Base-by-base conservation (phyloP, 1,139 yeast genomes). In the Pichia sp. region DNA sequence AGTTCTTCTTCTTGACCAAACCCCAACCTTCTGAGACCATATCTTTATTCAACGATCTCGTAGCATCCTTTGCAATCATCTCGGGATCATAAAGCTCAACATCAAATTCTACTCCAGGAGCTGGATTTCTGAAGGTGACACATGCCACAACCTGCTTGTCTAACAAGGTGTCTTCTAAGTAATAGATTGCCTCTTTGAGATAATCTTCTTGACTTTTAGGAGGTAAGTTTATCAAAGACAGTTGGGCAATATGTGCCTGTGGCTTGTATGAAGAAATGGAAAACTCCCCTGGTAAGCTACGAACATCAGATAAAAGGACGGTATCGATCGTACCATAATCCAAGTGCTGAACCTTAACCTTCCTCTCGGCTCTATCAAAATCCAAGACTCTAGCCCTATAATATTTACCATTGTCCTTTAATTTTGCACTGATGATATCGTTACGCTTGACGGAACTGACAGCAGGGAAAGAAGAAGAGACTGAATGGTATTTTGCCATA, bases 11-110 rank as follows among this genome's bases (percentile, higher is more conserved):
- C 39, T 72, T 72, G 29, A 81, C 80, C 38, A 78, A 65, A 3
- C 75, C 91, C 64, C 71, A 74, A 17, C 93, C 94, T 36, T 72
- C 72, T 42, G 65, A 59, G 21, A 82, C 76, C 49, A 83, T 58
- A 38, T 74, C 72, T 46, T 67, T 67, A 60, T 82, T 83, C 47
- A 83, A 66, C 27, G 86, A 73, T 56, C 76, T 79, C 13, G 65
- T 59, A 6, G 80, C 65, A 39, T 79, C 78, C 41, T 61, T 63
- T 3, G 50, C 20, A 20, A 83, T 74, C 45, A 70, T 66, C 32
- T 74, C 75, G 1, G 87, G 70, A 28, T 75, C 82, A 49, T 75
- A 82, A 34, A 83, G 59, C 5, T 80, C 66, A 28, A 72, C 73
- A 29, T 67, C 70, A 50, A 60, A 66, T 63, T 72, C 56, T 52